A percentile compares a stretch with the other conserved stretches of the same genome.
Conservation (phyloP, 108 stramenopile genomes). For the Skeletonema marinoi region DNA sequence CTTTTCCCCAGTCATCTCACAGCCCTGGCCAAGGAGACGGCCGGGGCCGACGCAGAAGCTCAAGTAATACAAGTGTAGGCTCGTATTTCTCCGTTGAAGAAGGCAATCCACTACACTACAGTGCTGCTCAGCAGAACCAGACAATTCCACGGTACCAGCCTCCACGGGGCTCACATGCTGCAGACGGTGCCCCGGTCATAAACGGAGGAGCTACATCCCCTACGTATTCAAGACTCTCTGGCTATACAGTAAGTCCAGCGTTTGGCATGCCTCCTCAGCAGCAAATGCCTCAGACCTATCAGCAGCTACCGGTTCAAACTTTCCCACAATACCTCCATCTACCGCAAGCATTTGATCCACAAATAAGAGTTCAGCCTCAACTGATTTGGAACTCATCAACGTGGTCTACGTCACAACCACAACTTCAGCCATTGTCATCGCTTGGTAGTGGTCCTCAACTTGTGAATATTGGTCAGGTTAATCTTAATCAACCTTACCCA, state of each 20-base stretch:
- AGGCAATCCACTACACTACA: constrained; percentile 5
- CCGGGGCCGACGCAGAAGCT: constrained; percentile 13
- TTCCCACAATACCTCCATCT: not conserved
- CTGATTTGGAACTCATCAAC: not conserved
- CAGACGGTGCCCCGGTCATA: constrained; percentile 4
- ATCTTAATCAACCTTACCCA: not conserved
- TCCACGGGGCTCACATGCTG: not conserved
- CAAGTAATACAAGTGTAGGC: constrained; percentile 2
- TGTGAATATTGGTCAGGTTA: not conserved
- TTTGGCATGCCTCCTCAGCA: not conserved
- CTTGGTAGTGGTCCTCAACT: not conserved
- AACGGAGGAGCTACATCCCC: constrained; percentile 16
- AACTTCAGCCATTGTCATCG: constrained; percentile 5
- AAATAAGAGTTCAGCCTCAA: not conserved
- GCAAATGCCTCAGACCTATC: not conserved
- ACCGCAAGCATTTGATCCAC: constrained; percentile 3
- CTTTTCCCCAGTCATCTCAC: constrained; percentile 3
- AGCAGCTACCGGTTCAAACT: constrained; percentile 1
- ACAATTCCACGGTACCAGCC: not conserved
- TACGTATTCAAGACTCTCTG: constrained; percentile 15
- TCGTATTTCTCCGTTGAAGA: not conserved
- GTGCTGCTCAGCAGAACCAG: not conserved
- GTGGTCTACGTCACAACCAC: constrained; percentile 11
- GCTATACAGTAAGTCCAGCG: not conserved
- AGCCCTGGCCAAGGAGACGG: constrained; percentile 25